Conservation (phyloP, 805 yeast genomes). For the Yamadazyma insecticola region DNA sequence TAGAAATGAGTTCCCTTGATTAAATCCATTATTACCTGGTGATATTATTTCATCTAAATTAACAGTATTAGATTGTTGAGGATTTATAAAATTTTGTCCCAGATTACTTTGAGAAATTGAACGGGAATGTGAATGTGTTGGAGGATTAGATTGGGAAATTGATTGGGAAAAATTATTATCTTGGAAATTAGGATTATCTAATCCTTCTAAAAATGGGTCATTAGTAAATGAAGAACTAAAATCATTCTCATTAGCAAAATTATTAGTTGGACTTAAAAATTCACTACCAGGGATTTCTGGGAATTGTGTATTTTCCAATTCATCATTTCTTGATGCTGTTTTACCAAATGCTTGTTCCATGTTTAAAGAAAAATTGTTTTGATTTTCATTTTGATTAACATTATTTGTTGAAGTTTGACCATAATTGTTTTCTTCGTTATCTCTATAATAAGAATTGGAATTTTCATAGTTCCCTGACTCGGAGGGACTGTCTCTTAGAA, state of each 20-base stretch:
- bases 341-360: constrained; percentile 12
- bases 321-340: constrained; percentile 4
- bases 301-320: constrained; percentile 4
- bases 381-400: no score
- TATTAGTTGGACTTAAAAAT: constrained; percentile 9
- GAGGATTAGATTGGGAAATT: no score
- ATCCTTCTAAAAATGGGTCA: constrained; percentile 30
- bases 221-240: constrained; percentile 10
- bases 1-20: constrained; percentile 15
- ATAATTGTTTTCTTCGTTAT: not conserved
- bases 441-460: constrained; percentile 1
- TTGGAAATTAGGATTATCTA: constrained; percentile 16
- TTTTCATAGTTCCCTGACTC: constrained; percentile 12
- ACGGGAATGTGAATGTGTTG: constrained; percentile 4
- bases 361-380: constrained; percentile 10
- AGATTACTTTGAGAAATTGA: constrained; percentile 9
- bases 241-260: constrained; percentile 3
- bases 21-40: constrained; percentile 18
- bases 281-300: constrained; percentile 12
- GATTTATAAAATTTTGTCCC: constrained; percentile 9
- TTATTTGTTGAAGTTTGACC: no score
- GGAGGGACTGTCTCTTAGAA: constrained; percentile 29
- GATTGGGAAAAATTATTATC: not conserved
- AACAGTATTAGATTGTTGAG: constrained; percentile 13
- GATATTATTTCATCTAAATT: constrained; percentile 36